A percentile compares a stretch with the other conserved stretches of the same genome.
phyloP scores from a whole-genome alignment of 305 asterid species.

The Salvia sclarea region DNA sequence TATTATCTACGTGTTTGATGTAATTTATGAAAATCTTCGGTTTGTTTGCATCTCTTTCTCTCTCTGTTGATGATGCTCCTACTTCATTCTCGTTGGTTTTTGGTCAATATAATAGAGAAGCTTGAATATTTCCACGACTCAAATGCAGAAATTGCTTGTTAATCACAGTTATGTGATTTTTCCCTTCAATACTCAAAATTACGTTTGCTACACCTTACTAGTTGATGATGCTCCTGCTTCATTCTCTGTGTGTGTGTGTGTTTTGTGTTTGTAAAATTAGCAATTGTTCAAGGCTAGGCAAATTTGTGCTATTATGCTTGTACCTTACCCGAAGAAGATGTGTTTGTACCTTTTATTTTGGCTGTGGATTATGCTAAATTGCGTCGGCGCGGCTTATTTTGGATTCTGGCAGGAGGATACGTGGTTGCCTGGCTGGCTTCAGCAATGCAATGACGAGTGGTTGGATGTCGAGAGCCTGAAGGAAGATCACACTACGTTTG shows the following conservation, averaged over 20 bases:
- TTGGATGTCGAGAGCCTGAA: slow-evolving; percentile 34
- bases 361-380: not conserved
- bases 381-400: slow-evolving; percentile 2
- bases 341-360: not conserved
- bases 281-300: not conserved
- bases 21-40: not conserved
- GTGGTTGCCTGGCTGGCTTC: slow-evolving; percentile 71
- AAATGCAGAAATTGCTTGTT: no score
- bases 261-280: no score
- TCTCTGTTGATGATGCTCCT: no score
- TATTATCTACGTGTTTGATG: not conserved
- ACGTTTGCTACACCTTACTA: no score
- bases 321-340: not conserved
- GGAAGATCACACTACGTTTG: slow-evolving; percentile 32
- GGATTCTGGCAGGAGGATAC: slow-evolving; percentile 46
- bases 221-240: no score
- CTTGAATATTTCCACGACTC: no score
- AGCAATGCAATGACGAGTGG: slow-evolving; percentile 36
- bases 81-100: no score
- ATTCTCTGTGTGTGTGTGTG: no score
- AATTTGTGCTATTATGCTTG: slow-evolving; percentile 2
- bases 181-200: no score
- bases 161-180: no score
- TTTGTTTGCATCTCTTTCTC: not conserved
- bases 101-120: no score